phyloP scores from a whole-genome alignment of 2,329 filamentous ascomycete genomes.

The Colletotrichum tropicicola region DNA sequence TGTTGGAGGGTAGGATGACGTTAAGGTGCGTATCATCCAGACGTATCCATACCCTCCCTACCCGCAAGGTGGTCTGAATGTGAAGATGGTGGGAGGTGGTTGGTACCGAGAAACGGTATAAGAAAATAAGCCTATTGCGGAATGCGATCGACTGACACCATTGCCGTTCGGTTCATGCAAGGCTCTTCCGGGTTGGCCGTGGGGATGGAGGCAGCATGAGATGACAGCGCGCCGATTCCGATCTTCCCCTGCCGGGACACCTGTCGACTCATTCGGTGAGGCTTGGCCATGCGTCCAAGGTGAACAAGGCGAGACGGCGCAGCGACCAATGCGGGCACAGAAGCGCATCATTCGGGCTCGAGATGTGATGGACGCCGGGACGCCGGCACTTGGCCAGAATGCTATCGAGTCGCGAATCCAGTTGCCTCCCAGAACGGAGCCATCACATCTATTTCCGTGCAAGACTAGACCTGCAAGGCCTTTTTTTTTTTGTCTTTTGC shows the following conservation, averaged over 20 bases:
- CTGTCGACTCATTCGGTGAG: not conserved
- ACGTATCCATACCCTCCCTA: not conserved
- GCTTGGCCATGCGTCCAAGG: not conserved
- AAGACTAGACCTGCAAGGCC: not conserved
- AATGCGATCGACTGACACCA: constrained; percentile 18
- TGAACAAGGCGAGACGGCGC: too few relatives aligned
- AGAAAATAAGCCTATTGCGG: constrained; percentile 1
- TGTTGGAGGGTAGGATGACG: constrained; percentile 12
- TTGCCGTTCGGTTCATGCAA: constrained; percentile 12
- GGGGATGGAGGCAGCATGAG: constrained; percentile 2
- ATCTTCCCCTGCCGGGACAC: not conserved
- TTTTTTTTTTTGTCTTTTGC: not conserved
- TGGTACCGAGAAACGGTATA: not conserved
- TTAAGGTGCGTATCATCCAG: constrained; percentile 2
- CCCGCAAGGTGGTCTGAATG: not conserved
- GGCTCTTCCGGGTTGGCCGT: constrained; percentile 3
- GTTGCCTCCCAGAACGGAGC: too few relatives aligned
- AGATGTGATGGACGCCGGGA: not conserved
- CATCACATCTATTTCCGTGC: constrained; percentile 17
- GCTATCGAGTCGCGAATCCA: not conserved
- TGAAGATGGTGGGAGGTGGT: not conserved
- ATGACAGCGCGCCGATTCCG: constrained; percentile 8
- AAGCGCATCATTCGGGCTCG: not conserved
- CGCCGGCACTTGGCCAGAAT: not conserved
- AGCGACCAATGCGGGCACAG: not conserved